phyloP scores from a whole-genome alignment of 441 rosid genomes.

The Aquilaria agallochum region DNA sequence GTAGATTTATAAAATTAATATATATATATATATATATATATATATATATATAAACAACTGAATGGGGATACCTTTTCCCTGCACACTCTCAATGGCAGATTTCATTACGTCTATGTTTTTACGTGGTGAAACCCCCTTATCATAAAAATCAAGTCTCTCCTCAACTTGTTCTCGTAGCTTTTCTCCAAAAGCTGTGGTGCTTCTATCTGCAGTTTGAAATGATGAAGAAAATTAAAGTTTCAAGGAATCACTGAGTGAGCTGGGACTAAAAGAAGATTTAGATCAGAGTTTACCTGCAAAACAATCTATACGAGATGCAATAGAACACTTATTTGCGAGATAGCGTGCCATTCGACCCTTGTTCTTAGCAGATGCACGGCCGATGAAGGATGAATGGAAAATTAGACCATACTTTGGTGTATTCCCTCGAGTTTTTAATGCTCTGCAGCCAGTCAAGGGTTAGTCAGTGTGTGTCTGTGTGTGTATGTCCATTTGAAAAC shows the following conservation, averaged over 20 bases:
- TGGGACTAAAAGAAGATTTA: neutral
- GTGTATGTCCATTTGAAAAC: too few species aligned
- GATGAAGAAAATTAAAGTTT: neutral
- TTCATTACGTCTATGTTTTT: slow-evolving; percentile 97
- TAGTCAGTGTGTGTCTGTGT: too few species aligned
- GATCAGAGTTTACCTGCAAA: slow-evolving; percentile 57
- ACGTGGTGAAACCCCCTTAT: slow-evolving; percentile 96
- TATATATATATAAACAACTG: too few species aligned
- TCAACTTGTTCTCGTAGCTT: slow-evolving; percentile 95
- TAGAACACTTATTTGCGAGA: slow-evolving; percentile 96
- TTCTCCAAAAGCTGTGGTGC: slow-evolving; percentile 70
- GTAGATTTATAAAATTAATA: too few species aligned
- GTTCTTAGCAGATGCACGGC: slow-evolving; percentile 89
- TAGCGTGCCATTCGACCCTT: slow-evolving; percentile 98
- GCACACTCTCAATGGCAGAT: slow-evolving; percentile 56
- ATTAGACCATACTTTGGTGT: slow-evolving; percentile 97
- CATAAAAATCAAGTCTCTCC: slow-evolving; percentile 91
- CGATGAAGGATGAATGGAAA: slow-evolving; percentile 96
- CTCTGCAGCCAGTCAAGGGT: slow-evolving; percentile 39
- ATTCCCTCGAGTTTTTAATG: slow-evolving; percentile 91
- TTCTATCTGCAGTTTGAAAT: slow-evolving; percentile 39
- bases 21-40: too few species aligned
- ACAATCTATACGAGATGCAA: slow-evolving; percentile 96
- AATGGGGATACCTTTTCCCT: slow-evolving; percentile 42
- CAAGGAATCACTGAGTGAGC: neutral